Evolutionary conservation across 768 basidiomycete species (phyloP).

Genomic region (Candolleomyces efflorescens): DNA sequence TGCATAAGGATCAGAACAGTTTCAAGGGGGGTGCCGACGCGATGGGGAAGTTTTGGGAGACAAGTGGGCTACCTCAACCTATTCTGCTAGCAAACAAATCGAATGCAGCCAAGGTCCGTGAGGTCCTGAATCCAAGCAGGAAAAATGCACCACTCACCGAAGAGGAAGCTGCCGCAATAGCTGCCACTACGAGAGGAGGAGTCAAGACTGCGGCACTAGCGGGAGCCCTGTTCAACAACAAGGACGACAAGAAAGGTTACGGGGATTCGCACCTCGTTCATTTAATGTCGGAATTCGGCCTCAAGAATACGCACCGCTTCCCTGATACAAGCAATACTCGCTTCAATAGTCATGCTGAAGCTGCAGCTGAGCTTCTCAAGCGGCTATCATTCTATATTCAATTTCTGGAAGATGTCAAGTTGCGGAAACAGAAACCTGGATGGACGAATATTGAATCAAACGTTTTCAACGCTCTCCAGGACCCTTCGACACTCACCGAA

Average conservation of each 20-base stretch:
- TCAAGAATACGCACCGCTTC: constrained; percentile 15
- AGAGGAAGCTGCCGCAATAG: constrained; percentile 8
- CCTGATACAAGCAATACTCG: constrained; percentile 30
- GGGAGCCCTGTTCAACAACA: constrained; percentile 23
- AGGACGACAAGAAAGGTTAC: constrained; percentile 29
- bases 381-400: constrained; percentile 16
- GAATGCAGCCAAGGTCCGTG: constrained; percentile 19
- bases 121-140: constrained; percentile 2
- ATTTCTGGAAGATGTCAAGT: constrained; percentile 19
- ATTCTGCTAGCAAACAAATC: constrained; percentile 24
- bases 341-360: constrained; percentile 22
- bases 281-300: constrained; percentile 13
- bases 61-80: constrained; percentile 15
- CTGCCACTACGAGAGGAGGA: constrained; percentile 12
- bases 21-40: constrained; percentile 24
- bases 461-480: constrained; percentile 20
- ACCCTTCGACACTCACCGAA: constrained; percentile 23
- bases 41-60: constrained; percentile 25
- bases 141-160: neutral
- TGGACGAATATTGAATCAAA: constrained; percentile 24
- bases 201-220: constrained; percentile 12
- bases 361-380: constrained; percentile 20
- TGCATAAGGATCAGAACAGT: constrained; percentile 35
- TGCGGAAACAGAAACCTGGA: constrained; percentile 21
- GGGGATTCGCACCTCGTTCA: constrained; percentile 16